Conservation (phyloP, 2,329 filamentous ascomycete species). For the Scedosporium aurantiacum region DNA sequence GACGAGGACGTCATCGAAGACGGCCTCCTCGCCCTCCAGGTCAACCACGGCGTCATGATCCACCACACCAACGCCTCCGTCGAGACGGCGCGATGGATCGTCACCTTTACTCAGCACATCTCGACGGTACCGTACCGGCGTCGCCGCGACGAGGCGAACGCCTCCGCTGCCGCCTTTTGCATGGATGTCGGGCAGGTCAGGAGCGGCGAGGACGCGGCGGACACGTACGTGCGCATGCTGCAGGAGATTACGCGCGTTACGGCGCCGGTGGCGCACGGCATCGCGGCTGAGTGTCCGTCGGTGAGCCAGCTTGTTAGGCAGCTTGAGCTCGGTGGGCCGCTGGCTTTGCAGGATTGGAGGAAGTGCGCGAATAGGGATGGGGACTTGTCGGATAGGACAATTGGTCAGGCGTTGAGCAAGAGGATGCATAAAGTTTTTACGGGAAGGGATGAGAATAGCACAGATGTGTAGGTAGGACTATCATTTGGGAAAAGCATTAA, state of each 20-base stretch:
- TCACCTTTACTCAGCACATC: conserved; percentile 66
- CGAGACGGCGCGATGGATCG: conserved; percentile 64
- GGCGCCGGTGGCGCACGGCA: conserved; percentile 58
- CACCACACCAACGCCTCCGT: conserved; percentile 52
- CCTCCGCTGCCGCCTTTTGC: conserved; percentile 55
- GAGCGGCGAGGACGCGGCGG: conserved; percentile 50
- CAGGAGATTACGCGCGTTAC: conserved; percentile 66
- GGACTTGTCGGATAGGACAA: conserved; percentile 37
- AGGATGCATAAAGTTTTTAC: conserved; percentile 51
- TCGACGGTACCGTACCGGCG: conserved; percentile 63
- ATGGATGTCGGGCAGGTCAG: conserved; percentile 71
- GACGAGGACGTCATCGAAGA: conserved; percentile 62
- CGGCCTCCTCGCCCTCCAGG: conserved; percentile 57
- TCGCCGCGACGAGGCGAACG: conserved; percentile 34
- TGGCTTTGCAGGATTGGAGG: conserved; percentile 49
- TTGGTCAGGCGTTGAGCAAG: conserved; percentile 48
- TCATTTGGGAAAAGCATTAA: conserved; percentile 2
- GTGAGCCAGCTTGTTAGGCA: conserved; percentile 47
- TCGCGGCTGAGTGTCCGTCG: conserved; percentile 48
- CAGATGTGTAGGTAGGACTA: conserved; percentile 32
- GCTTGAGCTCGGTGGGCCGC: conserved; percentile 47
- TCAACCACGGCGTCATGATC: conserved; percentile 54
- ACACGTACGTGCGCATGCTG: conserved; percentile 66
- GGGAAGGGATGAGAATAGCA: conserved; percentile 41
- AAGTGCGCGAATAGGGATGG: conserved; percentile 49